Evolutionary conservation across 352 stramenopile species (phyloP), one percentile per base, ranked within the genome.

Genomic region (Pythium folliculosum): DNA sequence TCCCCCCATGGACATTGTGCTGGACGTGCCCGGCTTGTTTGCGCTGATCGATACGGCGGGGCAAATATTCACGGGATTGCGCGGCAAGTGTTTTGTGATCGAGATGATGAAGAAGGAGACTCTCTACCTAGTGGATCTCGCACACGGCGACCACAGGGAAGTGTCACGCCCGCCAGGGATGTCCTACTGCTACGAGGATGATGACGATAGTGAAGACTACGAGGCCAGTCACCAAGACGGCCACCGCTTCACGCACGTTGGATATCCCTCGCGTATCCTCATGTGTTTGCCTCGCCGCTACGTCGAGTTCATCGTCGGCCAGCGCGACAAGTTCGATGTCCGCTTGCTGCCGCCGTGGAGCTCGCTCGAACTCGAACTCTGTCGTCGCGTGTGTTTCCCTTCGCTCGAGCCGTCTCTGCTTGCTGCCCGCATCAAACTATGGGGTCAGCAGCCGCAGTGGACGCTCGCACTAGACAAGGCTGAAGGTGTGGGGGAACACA

Each of bases 41-140:
- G 13, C 30, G 7, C 19, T 52, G n/a, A 52, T 52, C 45, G 23
- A 27, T 8, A 52, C 45, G 45, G 21, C 45, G n/a, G 45, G 45
- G 19, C 10, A 52, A 7, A 30, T 52, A 0, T 52, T 52, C 13
- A 52, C 45, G n/a, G 45, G 45, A 8, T 21, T 21, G 7, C 45
- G 45, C n/a, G 13, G 23, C n/a, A 21, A 52, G 45, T 52, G 45
- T 21, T 52, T 52, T 17, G 19, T 19, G 19, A 14, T 52, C 23
- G 45, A 52, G 45, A 19, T 52, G 19, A 8, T 30, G n/a, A 52
- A 52, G 45, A 52, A 52, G 45, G n/a, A 52, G 45, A 52, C n/a
- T 3, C 45, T 52, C 17, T 51, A 52, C 45, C 45, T 52, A 19
- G 45, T 14, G 23, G 45, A 52, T 14, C 45, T 52, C 12, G 19